Evolutionary conservation across 139 green algal genomes (phyloP).

Genomic region (Chlorokybus atmophyticus): DNA sequence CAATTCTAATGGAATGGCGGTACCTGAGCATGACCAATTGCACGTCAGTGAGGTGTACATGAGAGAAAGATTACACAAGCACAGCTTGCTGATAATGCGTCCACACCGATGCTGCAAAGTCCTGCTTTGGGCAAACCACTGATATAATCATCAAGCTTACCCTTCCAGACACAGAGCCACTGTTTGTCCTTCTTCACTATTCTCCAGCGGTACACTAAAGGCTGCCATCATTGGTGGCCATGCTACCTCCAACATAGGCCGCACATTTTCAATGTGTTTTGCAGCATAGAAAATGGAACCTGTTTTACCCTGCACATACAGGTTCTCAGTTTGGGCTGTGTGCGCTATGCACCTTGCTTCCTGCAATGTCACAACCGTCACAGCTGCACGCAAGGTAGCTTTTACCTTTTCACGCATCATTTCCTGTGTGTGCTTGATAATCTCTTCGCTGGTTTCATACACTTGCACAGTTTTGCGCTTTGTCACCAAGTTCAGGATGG

Average conservation of each 20-base stretch:
- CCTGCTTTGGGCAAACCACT: no score
- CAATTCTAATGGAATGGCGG: not conserved
- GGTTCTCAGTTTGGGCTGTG: no score
- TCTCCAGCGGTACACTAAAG: conserved; percentile 43
- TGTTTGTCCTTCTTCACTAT: conserved; percentile 30
- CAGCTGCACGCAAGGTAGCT: no score
- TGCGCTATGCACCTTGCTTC: no score
- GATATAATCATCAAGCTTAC: no score
- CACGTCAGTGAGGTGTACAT: no score
- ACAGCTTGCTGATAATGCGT: no score
- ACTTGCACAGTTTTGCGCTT: not conserved
- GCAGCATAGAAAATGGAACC: conserved; percentile 16
- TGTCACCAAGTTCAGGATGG: conserved; percentile 24
- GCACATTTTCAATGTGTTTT: conserved; percentile 24
- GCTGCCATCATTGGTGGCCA: conserved; percentile 88
- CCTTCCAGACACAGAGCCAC: conserved; percentile 56
- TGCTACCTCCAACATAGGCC: conserved; percentile 81
- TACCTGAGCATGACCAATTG: not conserved
- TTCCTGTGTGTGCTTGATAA: conserved; percentile 29
- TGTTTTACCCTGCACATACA: no score
- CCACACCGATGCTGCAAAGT: no score
- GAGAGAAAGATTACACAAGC: no score
- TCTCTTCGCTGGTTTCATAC: conserved; percentile 21
- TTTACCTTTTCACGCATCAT: no score
- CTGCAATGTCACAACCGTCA: no score